Evolutionary conservation across 495 filamentous ascomycete species (phyloP), one percentile per base, ranked within the genome.

Genomic region (Aspergillus avenaceus): DNA sequence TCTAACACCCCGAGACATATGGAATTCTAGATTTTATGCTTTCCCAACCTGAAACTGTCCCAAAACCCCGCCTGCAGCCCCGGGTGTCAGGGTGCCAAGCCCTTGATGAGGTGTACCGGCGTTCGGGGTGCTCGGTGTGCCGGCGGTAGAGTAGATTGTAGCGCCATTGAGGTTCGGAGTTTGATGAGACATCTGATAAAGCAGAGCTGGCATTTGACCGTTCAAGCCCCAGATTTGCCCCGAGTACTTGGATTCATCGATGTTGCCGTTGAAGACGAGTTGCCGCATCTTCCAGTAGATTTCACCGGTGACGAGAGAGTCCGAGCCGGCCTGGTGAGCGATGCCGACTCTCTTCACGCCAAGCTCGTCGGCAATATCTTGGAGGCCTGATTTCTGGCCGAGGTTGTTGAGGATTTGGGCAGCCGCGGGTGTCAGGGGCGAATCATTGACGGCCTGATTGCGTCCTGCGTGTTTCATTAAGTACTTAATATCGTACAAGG

Each of bases 401-500:
- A 95, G 84, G 48, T 85, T 87, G 41, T 82, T 73, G 51, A 97
- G 72, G 42, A 93, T 84, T 52, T 86, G 84, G 11, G 73, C 71
- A 3, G 80, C 83, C 26, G 78, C 71, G 0, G 76, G 73, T 37
- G 86, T 86, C 42, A 80, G 72, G 12, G 84, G 85, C 1, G 71
- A 65, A 50, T 72, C 73, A 46, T 80, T 80, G 52, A 79, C 76
- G 0, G 82, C 80, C 36, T 86, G 77, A 40, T 80, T 76, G 47
- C 85, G 82, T 49, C 79, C 82, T 14, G 83, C 84, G 54, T 91
- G 84, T 62, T 96, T 96, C 83, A 96, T 91, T 40, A 98, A 82
- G 69, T 90, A 96, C 70, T 98, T 98, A 62, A 97, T 91, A 59
- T 98, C 93, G 66, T 92, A 95, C 0, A 96, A 81, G 7, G 81